Base-by-base conservation (phyloP, 768 basidiomycete genomes). In the Nidula microcarpa region DNA sequence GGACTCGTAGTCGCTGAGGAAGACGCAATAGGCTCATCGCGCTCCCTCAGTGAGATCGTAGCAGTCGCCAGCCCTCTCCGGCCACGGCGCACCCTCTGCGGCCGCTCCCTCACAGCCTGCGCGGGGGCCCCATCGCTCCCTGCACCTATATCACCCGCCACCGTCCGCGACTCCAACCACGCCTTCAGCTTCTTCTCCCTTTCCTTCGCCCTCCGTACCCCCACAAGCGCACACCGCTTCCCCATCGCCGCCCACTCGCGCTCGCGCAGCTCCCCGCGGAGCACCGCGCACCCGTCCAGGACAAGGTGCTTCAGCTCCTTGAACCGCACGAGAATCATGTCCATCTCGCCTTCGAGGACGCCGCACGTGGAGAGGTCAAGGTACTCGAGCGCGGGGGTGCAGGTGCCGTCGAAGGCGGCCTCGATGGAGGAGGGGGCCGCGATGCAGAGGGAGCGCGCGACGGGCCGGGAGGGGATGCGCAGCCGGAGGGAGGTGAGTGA, bases 341-440 rank as follows among this genome's bases (percentile, higher is more conserved):
- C 81, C 37, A 89, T 61, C 45, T 88, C 83, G 0, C 63, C 52
- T 50, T 79, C 76, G 35, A 74, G 67, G 18, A 94, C 64, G 44
- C 71, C 71, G 57, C 83, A 87, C 0, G 89, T 89, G 0, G 89
- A 89, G 10, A 96, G 65, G 64, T 98, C 94, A 33, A 96, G 77
- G 34, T 84, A 77, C 36, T 73, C 70, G 32, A 93, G 45, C 59
- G 64, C 1, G 78, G 85, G 54, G 77, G 78, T 4, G 78, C 52
- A n/a, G 57, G 14, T 57, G 52, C 43, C 52, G 33, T 54, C 54
- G 13, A 44, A 53, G 35, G n/a, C 17, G 33, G 14, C 49, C 51
- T n/a, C 47, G 36, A 51, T 53, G 17, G 33, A 53, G 37, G 46
- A 47, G n/a, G n/a, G 54, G 39, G 32, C 47, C 14, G 50, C 43